These are phyloP conservation scores for Cardamine resedifolia DNA, from an alignment of 345 rosid species.

Conservation along the genomic window DNA sequence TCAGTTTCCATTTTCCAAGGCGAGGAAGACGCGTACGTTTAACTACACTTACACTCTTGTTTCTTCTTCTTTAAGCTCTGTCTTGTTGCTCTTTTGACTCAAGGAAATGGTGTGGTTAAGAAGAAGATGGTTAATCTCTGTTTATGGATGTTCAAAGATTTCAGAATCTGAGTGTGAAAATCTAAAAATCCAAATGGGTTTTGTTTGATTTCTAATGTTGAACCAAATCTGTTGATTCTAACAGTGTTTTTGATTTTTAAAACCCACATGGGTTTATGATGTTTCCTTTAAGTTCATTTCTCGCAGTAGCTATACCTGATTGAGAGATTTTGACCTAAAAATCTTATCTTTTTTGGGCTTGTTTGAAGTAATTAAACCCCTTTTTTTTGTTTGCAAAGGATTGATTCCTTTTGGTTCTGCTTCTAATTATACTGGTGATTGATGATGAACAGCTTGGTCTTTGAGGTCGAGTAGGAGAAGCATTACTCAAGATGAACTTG, in stretches of 20 bases:
- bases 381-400: no score
- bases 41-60: background rate
- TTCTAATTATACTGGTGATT: background rate
- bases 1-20: background rate
- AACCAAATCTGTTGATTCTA: background rate
- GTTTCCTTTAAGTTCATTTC: background rate
- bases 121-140: background rate
- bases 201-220: background rate
- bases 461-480: constrained; percentile 14
- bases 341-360: background rate
- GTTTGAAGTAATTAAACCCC: background rate
- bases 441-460: constrained; percentile 23
- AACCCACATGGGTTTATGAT: background rate
- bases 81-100: background rate
- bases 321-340: constrained; percentile 2
- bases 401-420: background rate
- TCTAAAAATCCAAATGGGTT: background rate
- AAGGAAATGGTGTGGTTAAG: background rate
- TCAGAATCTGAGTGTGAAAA: background rate
- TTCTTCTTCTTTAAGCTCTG: background rate
- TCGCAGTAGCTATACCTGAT: background rate
- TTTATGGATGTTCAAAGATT: background rate
- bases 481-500: constrained; percentile 16
- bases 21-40: constrained; percentile 19
- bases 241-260: background rate